Evolutionary conservation across 2,329 filamentous ascomycete species (phyloP).

Genomic region (Macrophomina tecta): DNA sequence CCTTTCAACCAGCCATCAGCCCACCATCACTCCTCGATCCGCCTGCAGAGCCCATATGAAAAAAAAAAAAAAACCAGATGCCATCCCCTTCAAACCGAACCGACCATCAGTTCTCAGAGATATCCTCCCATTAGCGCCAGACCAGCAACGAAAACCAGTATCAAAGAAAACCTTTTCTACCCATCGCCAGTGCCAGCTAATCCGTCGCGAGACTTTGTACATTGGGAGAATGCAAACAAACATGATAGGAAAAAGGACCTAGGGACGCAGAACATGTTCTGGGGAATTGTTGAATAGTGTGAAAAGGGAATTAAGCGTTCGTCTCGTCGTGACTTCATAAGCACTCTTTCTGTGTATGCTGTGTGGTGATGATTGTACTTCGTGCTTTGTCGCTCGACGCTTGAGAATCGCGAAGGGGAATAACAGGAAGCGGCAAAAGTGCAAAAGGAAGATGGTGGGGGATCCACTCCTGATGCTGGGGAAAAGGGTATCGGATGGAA

Average conservation of each 20-base stretch:
- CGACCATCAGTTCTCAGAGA: not conserved
- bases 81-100: not conserved
- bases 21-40: not conserved
- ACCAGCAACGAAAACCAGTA: constrained; percentile 9
- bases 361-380: constrained; percentile 18
- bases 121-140: constrained; percentile 13
- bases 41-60: not conserved
- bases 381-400: constrained; percentile 14
- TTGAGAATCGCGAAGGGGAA: not conserved
- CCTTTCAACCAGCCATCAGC: not conserved
- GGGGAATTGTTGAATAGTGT: constrained; percentile 2
- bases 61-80: not conserved
- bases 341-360: constrained; percentile 16
- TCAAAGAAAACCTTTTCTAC: constrained; percentile 8
- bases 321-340: constrained; percentile 24
- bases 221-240: constrained; percentile 7
- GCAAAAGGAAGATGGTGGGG: constrained; percentile 4
- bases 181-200: constrained; percentile 14
- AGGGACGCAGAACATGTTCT: not conserved
- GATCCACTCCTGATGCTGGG: not conserved
- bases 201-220: constrained; percentile 9
- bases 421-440: not conserved
- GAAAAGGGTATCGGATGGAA: not conserved
- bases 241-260: not conserved
- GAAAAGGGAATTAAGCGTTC: constrained; percentile 19